Conservation (phyloP, 768 basidiomycete genomes). For the Tubosaeta brunneosetosa region DNA sequence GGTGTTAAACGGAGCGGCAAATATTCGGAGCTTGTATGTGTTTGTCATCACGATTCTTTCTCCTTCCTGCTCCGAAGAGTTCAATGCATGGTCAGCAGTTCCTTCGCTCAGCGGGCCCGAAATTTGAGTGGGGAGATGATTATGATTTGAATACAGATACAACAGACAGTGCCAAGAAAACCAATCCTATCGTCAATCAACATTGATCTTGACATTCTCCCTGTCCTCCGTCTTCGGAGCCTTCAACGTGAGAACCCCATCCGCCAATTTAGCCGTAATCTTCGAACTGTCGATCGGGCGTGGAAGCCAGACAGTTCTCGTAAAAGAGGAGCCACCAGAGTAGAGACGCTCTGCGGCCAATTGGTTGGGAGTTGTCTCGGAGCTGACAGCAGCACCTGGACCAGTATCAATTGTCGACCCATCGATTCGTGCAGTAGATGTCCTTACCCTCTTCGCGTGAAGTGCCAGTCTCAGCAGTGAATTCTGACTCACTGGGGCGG, state of each 20-base stretch:
- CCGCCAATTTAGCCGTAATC: slow-evolving; percentile 59
- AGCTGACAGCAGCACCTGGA: slow-evolving; percentile 13
- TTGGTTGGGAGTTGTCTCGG: slow-evolving; percentile 35
- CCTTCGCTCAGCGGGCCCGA: too few species aligned
- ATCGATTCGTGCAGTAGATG: neutral
- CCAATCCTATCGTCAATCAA: slow-evolving; percentile 19
- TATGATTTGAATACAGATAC: slow-evolving; percentile 1
- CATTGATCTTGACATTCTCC: slow-evolving; percentile 45
- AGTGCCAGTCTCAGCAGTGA: slow-evolving; percentile 10
- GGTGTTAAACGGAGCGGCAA: too few species aligned
- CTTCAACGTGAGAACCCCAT: slow-evolving; percentile 64
- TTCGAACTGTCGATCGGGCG: slow-evolving; percentile 52
- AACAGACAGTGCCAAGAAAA: neutral
- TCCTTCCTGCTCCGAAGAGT: too few species aligned
- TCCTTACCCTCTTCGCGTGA: slow-evolving; percentile 28
- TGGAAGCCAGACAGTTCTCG: slow-evolving; percentile 70
- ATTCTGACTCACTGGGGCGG: slow-evolving; percentile 16
- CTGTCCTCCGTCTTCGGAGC: slow-evolving; percentile 60
- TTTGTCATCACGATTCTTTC: too few species aligned
- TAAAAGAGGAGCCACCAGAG: slow-evolving; percentile 51
- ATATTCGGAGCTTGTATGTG: too few species aligned
- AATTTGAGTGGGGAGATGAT: slow-evolving; percentile 8
- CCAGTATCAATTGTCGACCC: neutral
- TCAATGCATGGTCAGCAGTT: too few species aligned
- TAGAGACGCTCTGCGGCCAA: slow-evolving; percentile 60